These are phyloP conservation scores for Aspergillus hortae DNA, from an alignment of 2,329 filamentous ascomycete genomes.

Conservation along the genomic window DNA sequence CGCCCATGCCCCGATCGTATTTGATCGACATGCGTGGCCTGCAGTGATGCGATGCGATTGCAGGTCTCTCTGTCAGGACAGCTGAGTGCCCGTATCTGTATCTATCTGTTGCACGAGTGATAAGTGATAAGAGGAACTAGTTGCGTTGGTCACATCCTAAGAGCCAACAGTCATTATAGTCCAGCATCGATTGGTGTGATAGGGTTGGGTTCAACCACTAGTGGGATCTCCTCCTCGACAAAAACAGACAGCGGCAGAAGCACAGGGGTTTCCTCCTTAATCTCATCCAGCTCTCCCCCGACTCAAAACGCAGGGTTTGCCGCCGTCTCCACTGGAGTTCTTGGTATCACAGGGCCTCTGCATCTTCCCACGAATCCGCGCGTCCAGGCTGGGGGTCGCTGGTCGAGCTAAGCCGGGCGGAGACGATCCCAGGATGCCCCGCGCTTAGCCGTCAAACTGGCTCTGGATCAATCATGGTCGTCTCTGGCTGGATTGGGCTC, in stretches of 20 bases:
- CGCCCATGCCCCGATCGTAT: conserved; percentile 16
- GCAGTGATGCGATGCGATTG: conserved; percentile 1
- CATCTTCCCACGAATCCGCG: conserved; percentile 15
- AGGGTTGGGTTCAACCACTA: background rate
- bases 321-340: conserved; percentile 17
- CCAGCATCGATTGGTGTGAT: background rate
- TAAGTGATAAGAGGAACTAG: background rate
- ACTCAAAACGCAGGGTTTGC: conserved; percentile 12
- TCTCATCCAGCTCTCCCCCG: background rate
- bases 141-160: background rate
- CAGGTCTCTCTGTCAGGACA: background rate
- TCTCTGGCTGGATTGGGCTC: conserved; percentile 11
- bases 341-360: conserved; percentile 14
- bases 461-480: conserved; percentile 15
- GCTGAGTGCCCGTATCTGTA: background rate
- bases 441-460: conserved; percentile 13
- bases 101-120: background rate
- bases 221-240: background rate
- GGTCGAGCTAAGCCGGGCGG: conserved; percentile 14
- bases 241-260: conserved; percentile 3
- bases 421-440: conserved; percentile 11
- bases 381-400: conserved; percentile 3
- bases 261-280: background rate
- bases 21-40: conserved; percentile 7
- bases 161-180: background rate